Base-by-base conservation (phyloP, 2,329 filamentous ascomycete species). In the Nemania serpens region DNA sequence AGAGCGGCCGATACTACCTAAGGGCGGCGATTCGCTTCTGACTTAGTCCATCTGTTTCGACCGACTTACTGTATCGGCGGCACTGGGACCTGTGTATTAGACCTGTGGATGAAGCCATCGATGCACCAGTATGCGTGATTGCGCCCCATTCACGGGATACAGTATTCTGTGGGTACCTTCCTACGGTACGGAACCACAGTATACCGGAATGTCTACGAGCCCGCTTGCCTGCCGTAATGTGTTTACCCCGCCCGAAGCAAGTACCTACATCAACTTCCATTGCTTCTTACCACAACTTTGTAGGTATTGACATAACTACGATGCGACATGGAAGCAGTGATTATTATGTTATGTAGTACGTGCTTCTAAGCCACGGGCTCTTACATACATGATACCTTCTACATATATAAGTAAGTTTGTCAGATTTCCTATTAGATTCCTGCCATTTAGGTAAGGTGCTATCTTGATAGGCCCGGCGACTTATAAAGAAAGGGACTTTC, bases 11-110 rank as follows among this genome's bases (percentile, higher is more conserved):
- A 29, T 29, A 29, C 25, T 29, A 29, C 25, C 7, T 49, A 34
- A 61, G 22, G 39, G 55, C 45, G 41, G 50, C 36, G 54, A 55
- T 61, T 46, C 48, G 25, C 55, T 55, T 49, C 49, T 50, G 36
- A 3, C 3, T 12, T 5, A 45, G 36, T 39, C 55, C 48, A 58
- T 55, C 34, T 25, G 46, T 37, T 53, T 55, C 50, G 45, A 58
- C 49, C 39, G 54, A 63, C 61, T 63, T 63, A 63, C 61, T 63
- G 61, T 63, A 63, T 61, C 59, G 47, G 29, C 58, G 25, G 43
- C 49, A 50, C 29, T 42, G 43, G 43, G 54, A 36, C 49, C 33
- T n/a, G n/a, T n/a, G n/a, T n/a, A n/a, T n/a, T n/a, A n/a, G n/a
- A n/a, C n/a, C n/a, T 34, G 17, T 41, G 49, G 29, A 58, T 63